Percentiles rank a stretch among this genome's conserved stretches.
Evolutionary conservation across 768 basidiomycete species (phyloP).

Genomic region (Tulasnella calospora): DNA sequence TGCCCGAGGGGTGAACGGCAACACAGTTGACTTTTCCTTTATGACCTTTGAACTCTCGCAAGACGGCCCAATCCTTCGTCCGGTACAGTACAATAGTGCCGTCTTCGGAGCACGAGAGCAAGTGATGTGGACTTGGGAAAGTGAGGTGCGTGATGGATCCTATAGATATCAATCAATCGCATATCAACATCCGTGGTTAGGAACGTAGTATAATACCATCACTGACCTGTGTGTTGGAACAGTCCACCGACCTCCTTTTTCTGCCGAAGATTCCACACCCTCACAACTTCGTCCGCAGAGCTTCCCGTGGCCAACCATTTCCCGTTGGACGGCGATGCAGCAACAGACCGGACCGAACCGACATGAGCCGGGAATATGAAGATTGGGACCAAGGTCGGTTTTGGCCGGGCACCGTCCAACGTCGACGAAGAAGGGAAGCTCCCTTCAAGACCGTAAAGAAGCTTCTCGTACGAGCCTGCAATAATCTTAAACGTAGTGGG

Average conservation of each 20-base stretch:
- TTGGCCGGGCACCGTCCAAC: slow-evolving; percentile 26
- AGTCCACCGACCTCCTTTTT: slow-evolving; percentile 91
- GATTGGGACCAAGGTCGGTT: slow-evolving; percentile 60
- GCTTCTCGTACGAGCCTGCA: slow-evolving; percentile 93
- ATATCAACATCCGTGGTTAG: neutral
- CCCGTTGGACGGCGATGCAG: slow-evolving; percentile 80
- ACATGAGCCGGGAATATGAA: slow-evolving; percentile 98
- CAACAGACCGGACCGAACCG: slow-evolving; percentile 84
- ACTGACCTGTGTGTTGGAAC: slow-evolving; percentile 86
- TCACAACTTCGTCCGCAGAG: slow-evolving; percentile 84
- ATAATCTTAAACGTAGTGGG: slow-evolving; percentile 69
- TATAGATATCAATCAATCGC: slow-evolving; percentile 34
- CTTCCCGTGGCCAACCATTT: slow-evolving; percentile 97
- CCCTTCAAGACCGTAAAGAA: slow-evolving; percentile 85
- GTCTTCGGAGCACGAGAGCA: slow-evolving; percentile 89
- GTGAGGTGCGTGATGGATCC: slow-evolving; percentile 86
- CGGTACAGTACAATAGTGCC: slow-evolving; percentile 86
- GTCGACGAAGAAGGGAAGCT: slow-evolving; percentile 33
- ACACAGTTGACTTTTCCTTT: slow-evolving; percentile 87
- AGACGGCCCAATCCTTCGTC: slow-evolving; percentile 88
- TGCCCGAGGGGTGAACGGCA: slow-evolving; percentile 88
- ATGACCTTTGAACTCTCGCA: slow-evolving; percentile 86
- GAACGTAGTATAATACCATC: neutral
- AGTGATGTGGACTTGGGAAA: slow-evolving; percentile 84
- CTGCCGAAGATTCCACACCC: slow-evolving; percentile 91